phyloP scores from a whole-genome alignment of 495 filamentous ascomycete genomes.

The Pseudoneurospora amorphoporcata region DNA sequence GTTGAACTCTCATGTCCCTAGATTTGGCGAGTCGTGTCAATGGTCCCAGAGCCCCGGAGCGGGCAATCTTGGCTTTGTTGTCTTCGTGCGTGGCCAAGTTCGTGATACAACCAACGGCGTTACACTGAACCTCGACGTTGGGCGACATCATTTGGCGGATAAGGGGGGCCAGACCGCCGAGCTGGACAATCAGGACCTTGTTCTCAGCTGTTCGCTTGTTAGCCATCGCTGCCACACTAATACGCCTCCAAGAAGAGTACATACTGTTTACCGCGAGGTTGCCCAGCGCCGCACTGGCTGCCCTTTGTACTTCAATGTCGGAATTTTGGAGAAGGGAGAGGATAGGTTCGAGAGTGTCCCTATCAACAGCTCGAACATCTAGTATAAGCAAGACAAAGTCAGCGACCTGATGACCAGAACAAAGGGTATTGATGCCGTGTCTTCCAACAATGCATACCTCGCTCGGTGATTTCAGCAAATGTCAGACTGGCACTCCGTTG shows the following conservation, averaged over 20 bases:
- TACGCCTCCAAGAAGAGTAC: slow-evolving; percentile 18
- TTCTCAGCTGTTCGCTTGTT: slow-evolving; percentile 69
- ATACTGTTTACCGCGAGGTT: slow-evolving; percentile 95
- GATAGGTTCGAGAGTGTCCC: slow-evolving; percentile 90
- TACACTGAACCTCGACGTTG: slow-evolving; percentile 99
- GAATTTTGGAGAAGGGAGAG: slow-evolving; percentile 88
- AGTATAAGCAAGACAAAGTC: slow-evolving; percentile 5
- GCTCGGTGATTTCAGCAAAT: slow-evolving; percentile 96
- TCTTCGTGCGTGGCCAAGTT: slow-evolving; percentile 97
- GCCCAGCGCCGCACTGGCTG: slow-evolving; percentile 89
- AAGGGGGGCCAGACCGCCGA: slow-evolving; percentile 81
- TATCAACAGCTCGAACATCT: slow-evolving; percentile 96
- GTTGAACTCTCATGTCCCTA: slow-evolving; percentile 96
- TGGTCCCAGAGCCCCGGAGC: slow-evolving; percentile 83
- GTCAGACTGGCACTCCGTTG: slow-evolving; percentile 96
- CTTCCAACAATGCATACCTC: slow-evolving; percentile 53
- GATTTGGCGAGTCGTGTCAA: slow-evolving; percentile 89
- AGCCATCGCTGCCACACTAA: slow-evolving; percentile 23
- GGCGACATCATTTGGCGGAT: slow-evolving; percentile 97
- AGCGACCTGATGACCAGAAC: slow-evolving; percentile 3
- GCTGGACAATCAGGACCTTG: slow-evolving; percentile 88
- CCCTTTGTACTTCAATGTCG: slow-evolving; percentile 94
- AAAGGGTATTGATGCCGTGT: not conserved
- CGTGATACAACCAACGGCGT: slow-evolving; percentile 96
- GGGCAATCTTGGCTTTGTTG: slow-evolving; percentile 97